Conservation (phyloP, 352 stramenopile genomes). For the Phytophthora rubi region DNA sequence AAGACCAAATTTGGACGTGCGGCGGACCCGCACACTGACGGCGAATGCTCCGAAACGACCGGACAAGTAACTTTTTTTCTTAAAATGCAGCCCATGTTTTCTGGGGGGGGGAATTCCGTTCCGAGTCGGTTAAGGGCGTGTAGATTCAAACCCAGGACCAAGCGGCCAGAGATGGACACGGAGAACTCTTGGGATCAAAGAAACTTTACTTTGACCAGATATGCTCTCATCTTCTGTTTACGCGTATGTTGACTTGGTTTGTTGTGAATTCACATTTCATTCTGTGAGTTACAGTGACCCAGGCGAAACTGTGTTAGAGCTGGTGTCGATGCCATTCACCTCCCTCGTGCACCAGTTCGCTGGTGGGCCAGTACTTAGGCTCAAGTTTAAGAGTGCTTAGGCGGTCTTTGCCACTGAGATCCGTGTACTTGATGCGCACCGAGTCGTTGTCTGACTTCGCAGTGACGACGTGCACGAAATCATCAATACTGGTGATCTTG, state of each 20-base stretch:
- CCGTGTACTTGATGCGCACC: slow-evolving; percentile 91
- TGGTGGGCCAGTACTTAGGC: slow-evolving; percentile 91
- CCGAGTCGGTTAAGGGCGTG: too few relatives aligned
- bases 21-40: slow-evolving; percentile 51
- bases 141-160: too few relatives aligned
- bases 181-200: not conserved
- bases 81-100: too few relatives aligned
- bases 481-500: slow-evolving; percentile 88
- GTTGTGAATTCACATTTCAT: not conserved
- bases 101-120: too few relatives aligned
- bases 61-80: too few relatives aligned
- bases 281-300: not conserved
- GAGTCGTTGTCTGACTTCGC: slow-evolving; percentile 67
- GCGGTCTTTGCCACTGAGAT: slow-evolving; percentile 87
- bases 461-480: slow-evolving; percentile 83
- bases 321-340: slow-evolving; percentile 77
- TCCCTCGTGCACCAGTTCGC: slow-evolving; percentile 81
- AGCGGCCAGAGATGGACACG: not conserved
- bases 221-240: not conserved
- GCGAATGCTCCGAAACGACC: slow-evolving; percentile 34
- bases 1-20: not conserved
- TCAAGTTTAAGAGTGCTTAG: slow-evolving; percentile 90
- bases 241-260: not conserved
- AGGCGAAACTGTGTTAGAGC: slow-evolving; percentile 30
- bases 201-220: not conserved